Conservation (phyloP, 2,329 filamentous ascomycete species). For the Ascochyta clinopodiicola region DNA sequence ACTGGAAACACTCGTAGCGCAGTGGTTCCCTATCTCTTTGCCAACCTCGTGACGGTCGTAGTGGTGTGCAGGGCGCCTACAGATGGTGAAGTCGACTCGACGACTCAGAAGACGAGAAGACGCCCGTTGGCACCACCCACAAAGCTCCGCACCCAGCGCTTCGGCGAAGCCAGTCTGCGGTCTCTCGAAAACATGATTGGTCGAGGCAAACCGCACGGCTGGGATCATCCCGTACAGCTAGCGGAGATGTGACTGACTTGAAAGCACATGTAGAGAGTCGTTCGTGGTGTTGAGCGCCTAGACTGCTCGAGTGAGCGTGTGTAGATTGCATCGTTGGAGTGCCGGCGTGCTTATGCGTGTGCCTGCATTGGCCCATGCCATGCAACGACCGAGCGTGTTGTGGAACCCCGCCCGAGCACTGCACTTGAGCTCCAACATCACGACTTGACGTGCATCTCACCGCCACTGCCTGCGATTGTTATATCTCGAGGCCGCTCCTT, state of each 20-base stretch:
- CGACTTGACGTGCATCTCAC: conserved; percentile 3
- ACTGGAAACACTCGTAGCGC: not conserved
- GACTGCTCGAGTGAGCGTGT: conserved; percentile 5
- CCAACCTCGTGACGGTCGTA: not conserved
- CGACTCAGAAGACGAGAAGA: not conserved
- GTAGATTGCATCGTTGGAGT: conserved; percentile 3
- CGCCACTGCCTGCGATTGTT: conserved; percentile 10
- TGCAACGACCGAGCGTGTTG: not conserved
- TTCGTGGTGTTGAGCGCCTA: conserved; percentile 16
- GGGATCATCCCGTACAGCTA: conserved; percentile 33
- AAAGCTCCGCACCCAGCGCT: conserved; percentile 22
- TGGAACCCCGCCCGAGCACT: conserved; percentile 6
- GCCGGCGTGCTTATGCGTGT: conserved; percentile 17
- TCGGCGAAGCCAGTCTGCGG: conserved; percentile 16
- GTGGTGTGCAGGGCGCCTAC: conserved; percentile 6
- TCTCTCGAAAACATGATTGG: conserved; percentile 22
- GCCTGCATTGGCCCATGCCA: conserved; percentile 14
- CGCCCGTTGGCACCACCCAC: not conserved
- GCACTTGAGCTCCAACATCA: conserved; percentile 5
- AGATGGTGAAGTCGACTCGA: not conserved
- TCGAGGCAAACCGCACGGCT: conserved; percentile 26
- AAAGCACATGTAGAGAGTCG: not conserved
- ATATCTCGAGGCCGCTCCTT: conserved; percentile 1
- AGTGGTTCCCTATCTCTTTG: conserved; percentile 7
- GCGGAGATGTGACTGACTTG: conserved; percentile 34